Evolutionary conservation across 257 asterid species (phyloP).

Genomic region (Marsdenia floribunda): DNA sequence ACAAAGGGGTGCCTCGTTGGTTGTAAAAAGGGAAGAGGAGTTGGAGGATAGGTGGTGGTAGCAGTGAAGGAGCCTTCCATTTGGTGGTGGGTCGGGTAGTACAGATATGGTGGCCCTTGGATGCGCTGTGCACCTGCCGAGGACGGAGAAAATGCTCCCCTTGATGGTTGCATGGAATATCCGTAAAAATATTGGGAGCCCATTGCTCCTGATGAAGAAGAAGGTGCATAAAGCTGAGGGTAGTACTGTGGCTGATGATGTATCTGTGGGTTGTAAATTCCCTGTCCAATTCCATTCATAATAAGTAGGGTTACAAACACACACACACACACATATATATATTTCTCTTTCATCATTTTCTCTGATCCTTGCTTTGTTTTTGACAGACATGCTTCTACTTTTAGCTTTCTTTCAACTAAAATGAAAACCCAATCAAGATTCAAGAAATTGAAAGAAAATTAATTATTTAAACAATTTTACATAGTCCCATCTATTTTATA

Average conservation of each 20-base stretch:
- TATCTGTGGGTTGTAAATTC: conserved; percentile 62
- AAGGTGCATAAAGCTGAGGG: conserved; percentile 54
- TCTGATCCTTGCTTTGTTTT: not conserved
- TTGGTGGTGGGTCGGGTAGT: conserved; percentile 58
- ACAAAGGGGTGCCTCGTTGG: conserved; percentile 54
- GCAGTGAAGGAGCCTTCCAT: conserved; percentile 37
- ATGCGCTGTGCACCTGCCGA: conserved; percentile 48
- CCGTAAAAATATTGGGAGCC: conserved; percentile 70
- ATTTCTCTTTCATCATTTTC: not conserved
- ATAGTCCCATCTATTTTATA: too few species aligned
- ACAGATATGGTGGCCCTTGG: conserved; percentile 65
- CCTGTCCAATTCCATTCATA: conserved; percentile 30
- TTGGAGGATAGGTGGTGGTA: conserved; percentile 33
- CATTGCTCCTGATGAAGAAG: conserved; percentile 40
- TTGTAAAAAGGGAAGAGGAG: conserved; percentile 42
- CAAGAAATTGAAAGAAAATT: not conserved
- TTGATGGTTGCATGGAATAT: conserved; percentile 52
- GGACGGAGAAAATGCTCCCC: conserved; percentile 55
- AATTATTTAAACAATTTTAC: too few species aligned
- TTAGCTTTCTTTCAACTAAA: not conserved
- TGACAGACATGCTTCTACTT: not conserved
- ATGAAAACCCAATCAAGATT: too few species aligned
- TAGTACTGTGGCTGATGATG: conserved; percentile 70
- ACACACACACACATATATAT: too few species aligned
- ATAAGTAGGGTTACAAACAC: not conserved